Evolutionary conservation across 495 filamentous ascomycete genomes (phyloP).

Genomic region (Lophiotrema nucula): DNA sequence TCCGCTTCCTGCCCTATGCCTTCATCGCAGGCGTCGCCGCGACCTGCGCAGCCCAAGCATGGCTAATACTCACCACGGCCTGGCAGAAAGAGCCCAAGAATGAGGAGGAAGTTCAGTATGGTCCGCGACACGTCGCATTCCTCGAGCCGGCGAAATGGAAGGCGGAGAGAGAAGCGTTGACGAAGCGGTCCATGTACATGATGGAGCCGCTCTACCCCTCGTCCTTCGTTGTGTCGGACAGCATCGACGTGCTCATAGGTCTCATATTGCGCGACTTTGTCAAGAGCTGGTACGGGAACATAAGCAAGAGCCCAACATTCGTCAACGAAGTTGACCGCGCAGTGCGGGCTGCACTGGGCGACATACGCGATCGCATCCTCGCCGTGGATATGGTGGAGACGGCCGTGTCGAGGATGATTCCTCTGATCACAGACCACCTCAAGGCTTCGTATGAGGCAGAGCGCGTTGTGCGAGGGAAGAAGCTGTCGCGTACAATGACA

Average conservation of each 20-base stretch:
- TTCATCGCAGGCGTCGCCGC: constrained; percentile 65
- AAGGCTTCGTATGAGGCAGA: constrained; percentile 90
- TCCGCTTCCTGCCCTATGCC: constrained; percentile 79
- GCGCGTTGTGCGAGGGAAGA: constrained; percentile 76
- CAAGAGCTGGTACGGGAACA: constrained; percentile 80
- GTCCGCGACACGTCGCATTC: constrained; percentile 59
- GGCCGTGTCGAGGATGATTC: constrained; percentile 75
- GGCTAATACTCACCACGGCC: constrained; percentile 61
- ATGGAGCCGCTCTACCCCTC: constrained; percentile 68
- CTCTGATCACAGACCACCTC: constrained; percentile 87
- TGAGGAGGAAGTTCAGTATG: constrained; percentile 34
- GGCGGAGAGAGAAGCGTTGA: constrained; percentile 61
- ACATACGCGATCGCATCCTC: constrained; percentile 66
- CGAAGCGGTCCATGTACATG: constrained; percentile 46
- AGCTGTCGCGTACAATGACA: constrained; percentile 84
- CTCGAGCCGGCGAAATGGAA: constrained; percentile 63
- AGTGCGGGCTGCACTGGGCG: constrained; percentile 70
- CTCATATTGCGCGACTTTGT: constrained; percentile 83
- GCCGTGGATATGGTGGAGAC: constrained; percentile 77
- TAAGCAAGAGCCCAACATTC: constrained; percentile 78
- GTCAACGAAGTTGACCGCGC: constrained; percentile 78
- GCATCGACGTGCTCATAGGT: constrained; percentile 75
- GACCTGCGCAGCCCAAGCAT: constrained; percentile 51
- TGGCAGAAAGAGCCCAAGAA: constrained; percentile 45
- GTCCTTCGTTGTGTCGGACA: constrained; percentile 75